Base-by-base conservation (phyloP, 495 filamentous ascomycete genomes). In the Neurospora intermedia region DNA sequence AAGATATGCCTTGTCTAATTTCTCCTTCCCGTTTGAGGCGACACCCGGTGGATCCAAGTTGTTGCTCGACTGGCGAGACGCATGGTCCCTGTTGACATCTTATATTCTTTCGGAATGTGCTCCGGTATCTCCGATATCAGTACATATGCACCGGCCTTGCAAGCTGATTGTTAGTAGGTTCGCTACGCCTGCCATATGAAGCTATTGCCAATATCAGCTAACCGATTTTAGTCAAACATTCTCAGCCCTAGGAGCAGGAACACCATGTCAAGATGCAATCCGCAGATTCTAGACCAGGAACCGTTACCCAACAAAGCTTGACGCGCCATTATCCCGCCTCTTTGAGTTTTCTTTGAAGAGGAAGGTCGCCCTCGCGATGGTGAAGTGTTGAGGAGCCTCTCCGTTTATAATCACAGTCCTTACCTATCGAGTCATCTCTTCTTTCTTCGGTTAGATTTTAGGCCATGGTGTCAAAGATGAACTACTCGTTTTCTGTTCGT, bases 381-480 rank as follows among this genome's bases (percentile, higher is more conserved):
- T 18, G 27, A 35, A 66, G 27, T 13, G 27, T 27, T 1, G 54
- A 66, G 54, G 54, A 1, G 11, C 54, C 27, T 66, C 54, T 66
- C 54, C 54, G 54, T 66, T 66, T 66, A 66, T 66, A 66, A 66
- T 2, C 54, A 66, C 27, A 66, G 54, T 66, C 54, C 27, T 66
- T 66, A 66, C 54, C 54, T 66, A 27, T 35, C 54, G 18, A 18
- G 2, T 35, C 18, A 5, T 35, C 7, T 15, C 7, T 11, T 59
- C 45, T 59, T 66, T 6, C 13, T 66, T 66, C 15, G 27, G 54
- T 38, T 6, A 66, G 54, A 27, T 35, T 13, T 27, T 9, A 66
- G 15, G 54, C 54, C 15, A 66, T 27, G 23, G 54, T 66, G 35
- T 66, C 54, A 69, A 20, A 69, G 15, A 76, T 76, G 75, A 74